Base-by-base conservation (phyloP, 2,329 filamentous ascomycete genomes). In the Stylonectria norvegica region DNA sequence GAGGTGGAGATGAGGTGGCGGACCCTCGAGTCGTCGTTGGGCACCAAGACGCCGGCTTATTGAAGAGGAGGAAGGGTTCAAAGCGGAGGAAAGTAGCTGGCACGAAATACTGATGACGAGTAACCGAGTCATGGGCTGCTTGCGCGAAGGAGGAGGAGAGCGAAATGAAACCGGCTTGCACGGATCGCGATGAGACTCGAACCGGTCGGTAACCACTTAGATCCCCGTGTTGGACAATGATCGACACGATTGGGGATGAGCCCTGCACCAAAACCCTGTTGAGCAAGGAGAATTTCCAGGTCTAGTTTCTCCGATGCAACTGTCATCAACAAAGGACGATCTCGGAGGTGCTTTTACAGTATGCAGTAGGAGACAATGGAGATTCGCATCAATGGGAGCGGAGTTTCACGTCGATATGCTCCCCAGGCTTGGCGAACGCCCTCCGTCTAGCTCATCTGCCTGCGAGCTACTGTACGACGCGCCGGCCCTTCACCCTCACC, bases 21-120 rank as follows among this genome's bases (percentile, higher is more conserved):
- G 41, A 50, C 8, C 44, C 52, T 29, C 45, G 36, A 7, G 30
- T 52, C 18, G 30, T 52, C 18, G 49, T 59, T 39, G 56, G 51
- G 10, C 48, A 59, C 38, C 49, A 53, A 19, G 48, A 55, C 19
- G 45, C 49, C 29, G 45, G 38, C 8, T 29, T 58, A 17, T n/a
- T n/a, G n/a, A n/a, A n/a, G n/a, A 48, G 44, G 37, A 52, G 25
- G 35, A 46, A 55, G 39, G 48, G 53, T 17, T 43, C 57, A 3
- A 67, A 67, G 51, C 59, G 63, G 46, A 59, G 59, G 40, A 66
- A 57, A 46, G 30, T 64, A 16, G 35, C 40, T 20, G 47, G 42
- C 14, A 19, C 30, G 19, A n/a, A n/a, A n/a, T n/a, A 35, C 41
- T 18, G 50, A 55, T 20, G 43, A 50, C 27, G 48, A 47, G 20